These are phyloP conservation scores for Fusarium brachygibbosum DNA, from an alignment of 2,329 filamentous ascomycete genomes.

Conservation along the genomic window DNA sequence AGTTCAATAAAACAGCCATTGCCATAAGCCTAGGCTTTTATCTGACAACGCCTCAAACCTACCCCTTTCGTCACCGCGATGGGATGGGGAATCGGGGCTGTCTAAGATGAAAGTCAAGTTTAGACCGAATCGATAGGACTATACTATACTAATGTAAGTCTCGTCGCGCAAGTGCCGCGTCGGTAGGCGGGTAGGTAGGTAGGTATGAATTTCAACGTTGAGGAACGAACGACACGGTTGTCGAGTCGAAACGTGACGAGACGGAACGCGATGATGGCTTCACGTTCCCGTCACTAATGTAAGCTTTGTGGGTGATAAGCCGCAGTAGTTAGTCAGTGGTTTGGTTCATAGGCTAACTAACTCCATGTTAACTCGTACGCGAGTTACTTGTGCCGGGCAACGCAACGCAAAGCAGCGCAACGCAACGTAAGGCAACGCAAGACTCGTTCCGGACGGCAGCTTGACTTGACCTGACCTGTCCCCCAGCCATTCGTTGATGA, in stretches of 20 bases:
- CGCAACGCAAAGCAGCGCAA: constrained; percentile 1
- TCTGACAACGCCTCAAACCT: constrained; percentile 27
- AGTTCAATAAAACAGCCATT: constrained; percentile 21
- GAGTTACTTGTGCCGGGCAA: constrained; percentile 10
- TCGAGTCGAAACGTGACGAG: constrained; percentile 32
- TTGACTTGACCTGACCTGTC: constrained; percentile 5
- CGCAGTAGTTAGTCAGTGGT: constrained; percentile 13
- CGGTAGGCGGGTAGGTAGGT: constrained; percentile 8
- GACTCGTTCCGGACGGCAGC: constrained; percentile 24
- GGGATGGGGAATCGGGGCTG: constrained; percentile 22
- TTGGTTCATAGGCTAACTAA: constrained; percentile 32
- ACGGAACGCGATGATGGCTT: constrained; percentile 40
- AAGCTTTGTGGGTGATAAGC: constrained; percentile 5
- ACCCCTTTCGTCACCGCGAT: constrained; percentile 27
- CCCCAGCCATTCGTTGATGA: constrained; percentile 33
- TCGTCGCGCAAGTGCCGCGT: constrained; percentile 35
- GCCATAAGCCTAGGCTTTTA: constrained; percentile 28
- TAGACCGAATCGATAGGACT: constrained; percentile 1
- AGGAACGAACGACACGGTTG: constrained; percentile 42
- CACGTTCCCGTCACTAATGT: constrained; percentile 27
- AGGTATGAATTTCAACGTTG: constrained; percentile 5
- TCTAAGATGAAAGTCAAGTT: constrained; percentile 21
- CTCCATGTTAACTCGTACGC: constrained; percentile 7
- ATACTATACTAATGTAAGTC: constrained; percentile 6
- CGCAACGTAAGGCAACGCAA: constrained; percentile 1